Conservation (phyloP, 2,329 filamentous ascomycete species). For the Colletotrichum sp. region DNA sequence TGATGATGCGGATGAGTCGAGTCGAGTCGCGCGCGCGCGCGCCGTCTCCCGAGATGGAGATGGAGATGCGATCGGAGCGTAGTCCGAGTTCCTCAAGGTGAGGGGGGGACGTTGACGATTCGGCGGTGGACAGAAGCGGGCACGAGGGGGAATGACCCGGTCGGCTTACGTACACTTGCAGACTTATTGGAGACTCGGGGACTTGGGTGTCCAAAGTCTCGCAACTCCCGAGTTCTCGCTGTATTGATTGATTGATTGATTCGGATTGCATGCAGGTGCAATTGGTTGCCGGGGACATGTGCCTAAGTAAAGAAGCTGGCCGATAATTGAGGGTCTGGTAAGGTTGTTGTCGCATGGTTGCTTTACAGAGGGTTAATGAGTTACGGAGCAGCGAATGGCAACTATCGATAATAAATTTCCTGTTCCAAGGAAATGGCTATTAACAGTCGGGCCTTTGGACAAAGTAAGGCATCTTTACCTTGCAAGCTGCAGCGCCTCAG, state of each 20-base stretch:
- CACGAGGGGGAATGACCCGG: not conserved
- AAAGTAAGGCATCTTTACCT: not conserved
- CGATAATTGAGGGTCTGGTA: not conserved
- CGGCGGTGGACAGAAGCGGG: conserved; percentile 6
- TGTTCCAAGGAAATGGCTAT: conserved; percentile 2
- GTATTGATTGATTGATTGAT: not conserved
- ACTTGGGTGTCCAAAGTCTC: not conserved
- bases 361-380: not conserved
- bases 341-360: not conserved
- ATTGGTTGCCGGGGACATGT: not conserved
- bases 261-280: not conserved
- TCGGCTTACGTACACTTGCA: not conserved
- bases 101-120: not conserved
- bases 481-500: not conserved
- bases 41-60: conserved; percentile 7
- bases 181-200: not conserved
- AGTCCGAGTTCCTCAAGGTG: not conserved
- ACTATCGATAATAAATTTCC: conserved; percentile 2
- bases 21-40: conserved; percentile 2
- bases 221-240: not conserved
- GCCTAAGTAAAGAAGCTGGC: not conserved
- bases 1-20: conserved; percentile 5
- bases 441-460: conserved; percentile 8
- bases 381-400: not conserved
- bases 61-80: conserved; percentile 19